phyloP scores from a whole-genome alignment of 176 grass and related monocot species.

The Panicum miliaceum region DNA sequence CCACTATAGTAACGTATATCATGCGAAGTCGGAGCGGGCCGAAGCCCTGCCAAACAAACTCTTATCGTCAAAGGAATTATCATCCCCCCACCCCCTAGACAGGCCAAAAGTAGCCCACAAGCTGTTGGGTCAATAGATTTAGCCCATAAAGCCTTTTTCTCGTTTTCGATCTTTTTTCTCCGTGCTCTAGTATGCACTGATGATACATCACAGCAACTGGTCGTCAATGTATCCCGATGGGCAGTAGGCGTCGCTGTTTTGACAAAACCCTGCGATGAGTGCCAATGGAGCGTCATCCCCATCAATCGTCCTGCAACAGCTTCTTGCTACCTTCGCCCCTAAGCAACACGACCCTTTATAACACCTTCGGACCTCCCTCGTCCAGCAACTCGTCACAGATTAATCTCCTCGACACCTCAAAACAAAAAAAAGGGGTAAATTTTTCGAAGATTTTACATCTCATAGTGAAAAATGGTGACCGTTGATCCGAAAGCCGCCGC shows the following conservation, averaged over 20 bases:
- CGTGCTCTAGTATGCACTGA: too few species aligned
- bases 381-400: not conserved
- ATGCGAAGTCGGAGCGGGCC: too few species aligned
- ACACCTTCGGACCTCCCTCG: not conserved
- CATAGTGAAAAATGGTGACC: conserved; percentile 27
- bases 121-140: too few species aligned
- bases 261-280: not conserved
- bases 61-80: too few species aligned
- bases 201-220: too few species aligned
- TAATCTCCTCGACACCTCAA: not conserved
- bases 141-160: too few species aligned
- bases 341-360: conserved; percentile 38
- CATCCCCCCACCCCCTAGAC: too few species aligned
- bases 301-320: not conserved
- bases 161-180: too few species aligned
- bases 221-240: not conserved
- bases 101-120: too few species aligned
- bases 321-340: conserved; percentile 39
- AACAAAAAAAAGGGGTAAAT: not conserved
- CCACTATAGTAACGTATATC: too few species aligned
- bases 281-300: not conserved
- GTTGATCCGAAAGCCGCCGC: conserved; percentile 32
- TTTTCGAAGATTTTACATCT: not conserved
- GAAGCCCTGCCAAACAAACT: too few species aligned
- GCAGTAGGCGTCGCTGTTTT: conserved; percentile 12